phyloP scores from a whole-genome alignment of 2,329 filamentous ascomycete genomes.

The Aspergillus sp. region DNA sequence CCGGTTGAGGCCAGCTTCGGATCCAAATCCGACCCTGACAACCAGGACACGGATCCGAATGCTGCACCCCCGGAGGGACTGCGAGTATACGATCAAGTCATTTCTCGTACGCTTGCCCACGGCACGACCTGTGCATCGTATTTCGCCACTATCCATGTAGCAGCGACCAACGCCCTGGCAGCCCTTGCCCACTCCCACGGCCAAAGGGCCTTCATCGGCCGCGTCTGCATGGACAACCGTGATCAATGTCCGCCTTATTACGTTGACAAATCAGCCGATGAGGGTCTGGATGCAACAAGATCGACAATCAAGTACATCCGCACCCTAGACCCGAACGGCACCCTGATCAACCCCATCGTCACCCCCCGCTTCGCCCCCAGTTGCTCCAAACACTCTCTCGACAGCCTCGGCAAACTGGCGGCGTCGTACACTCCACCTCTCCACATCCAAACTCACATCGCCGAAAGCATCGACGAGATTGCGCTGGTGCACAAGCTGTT shows the following conservation, averaged over 20 bases:
- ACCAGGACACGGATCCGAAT: slow-evolving; percentile 26
- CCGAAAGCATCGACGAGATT: slow-evolving; percentile 75
- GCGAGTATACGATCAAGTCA: slow-evolving; percentile 70
- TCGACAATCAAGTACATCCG: slow-evolving; percentile 65
- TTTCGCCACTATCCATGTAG: slow-evolving; percentile 84
- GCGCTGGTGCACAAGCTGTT: slow-evolving; percentile 66
- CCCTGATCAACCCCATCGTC: slow-evolving; percentile 71
- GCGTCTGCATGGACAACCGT: slow-evolving; percentile 87
- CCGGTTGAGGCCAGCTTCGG: slow-evolving; percentile 77
- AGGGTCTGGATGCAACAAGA: slow-evolving; percentile 55
- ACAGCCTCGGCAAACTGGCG: slow-evolving; percentile 62
- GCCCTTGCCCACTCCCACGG: slow-evolving; percentile 75
- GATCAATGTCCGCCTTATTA: slow-evolving; percentile 72
- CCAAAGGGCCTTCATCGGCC: slow-evolving; percentile 85
- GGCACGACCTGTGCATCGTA: slow-evolving; percentile 95
- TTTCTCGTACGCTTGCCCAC: slow-evolving; percentile 77
- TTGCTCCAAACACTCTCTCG: slow-evolving; percentile 55
- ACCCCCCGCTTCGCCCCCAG: slow-evolving; percentile 65
- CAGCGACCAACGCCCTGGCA: slow-evolving; percentile 85
- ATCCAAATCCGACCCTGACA: no score
- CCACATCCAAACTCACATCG: slow-evolving; percentile 79
- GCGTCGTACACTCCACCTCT: slow-evolving; percentile 58
- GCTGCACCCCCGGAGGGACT: slow-evolving; percentile 11
- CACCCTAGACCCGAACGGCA: slow-evolving; percentile 59
- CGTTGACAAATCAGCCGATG: slow-evolving; percentile 64